A percentile compares a stretch with the other conserved stretches of the same genome.
Evolutionary conservation across 1,284 basidiomycete genomes (phyloP).

Genomic region (Porogramme epimiltina): DNA sequence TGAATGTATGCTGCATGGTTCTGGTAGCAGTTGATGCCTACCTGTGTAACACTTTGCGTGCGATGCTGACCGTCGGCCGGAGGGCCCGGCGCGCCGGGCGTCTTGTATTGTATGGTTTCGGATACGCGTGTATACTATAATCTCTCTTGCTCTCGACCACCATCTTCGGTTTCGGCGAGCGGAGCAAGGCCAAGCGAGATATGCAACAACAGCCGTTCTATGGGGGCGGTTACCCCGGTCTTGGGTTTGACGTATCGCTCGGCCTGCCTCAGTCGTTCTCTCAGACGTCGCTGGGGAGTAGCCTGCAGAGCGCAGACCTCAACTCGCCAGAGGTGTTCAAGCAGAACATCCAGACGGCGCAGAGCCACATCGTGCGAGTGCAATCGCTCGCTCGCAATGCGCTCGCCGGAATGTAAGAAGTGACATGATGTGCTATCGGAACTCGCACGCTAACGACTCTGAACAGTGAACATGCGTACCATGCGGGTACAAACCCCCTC

Average conservation of each 20-base stretch:
- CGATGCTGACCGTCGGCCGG: no score
- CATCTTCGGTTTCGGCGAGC: neutral
- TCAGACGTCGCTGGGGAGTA: constrained; percentile 6
- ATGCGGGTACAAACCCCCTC: constrained; percentile 45
- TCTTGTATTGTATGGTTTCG: neutral
- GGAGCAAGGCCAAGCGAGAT: no score
- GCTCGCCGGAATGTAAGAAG: constrained; percentile 51
- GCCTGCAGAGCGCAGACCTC: constrained; percentile 35
- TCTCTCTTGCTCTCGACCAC: neutral
- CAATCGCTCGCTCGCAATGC: constrained; percentile 46
- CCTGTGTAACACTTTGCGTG: neutral
- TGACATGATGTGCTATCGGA: neutral
- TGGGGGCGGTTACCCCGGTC: neutral
- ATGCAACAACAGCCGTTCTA: constrained; percentile 9
- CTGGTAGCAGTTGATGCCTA: neutral
- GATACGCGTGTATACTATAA: constrained; percentile 1
- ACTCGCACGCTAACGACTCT: neutral
- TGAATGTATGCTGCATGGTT: constrained; percentile 19
- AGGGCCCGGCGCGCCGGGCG: neutral
- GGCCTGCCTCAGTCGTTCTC: constrained; percentile 4
- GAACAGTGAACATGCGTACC: constrained; percentile 56
- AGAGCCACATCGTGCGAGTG: constrained; percentile 45
- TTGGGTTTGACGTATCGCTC: constrained; percentile 12
- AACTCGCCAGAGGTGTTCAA: constrained; percentile 59
- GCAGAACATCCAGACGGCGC: constrained; percentile 49